Evolutionary conservation across 768 basidiomycete genomes (phyloP), one percentile per base, ranked within the genome.

Genomic region (Tylopilus felleus): DNA sequence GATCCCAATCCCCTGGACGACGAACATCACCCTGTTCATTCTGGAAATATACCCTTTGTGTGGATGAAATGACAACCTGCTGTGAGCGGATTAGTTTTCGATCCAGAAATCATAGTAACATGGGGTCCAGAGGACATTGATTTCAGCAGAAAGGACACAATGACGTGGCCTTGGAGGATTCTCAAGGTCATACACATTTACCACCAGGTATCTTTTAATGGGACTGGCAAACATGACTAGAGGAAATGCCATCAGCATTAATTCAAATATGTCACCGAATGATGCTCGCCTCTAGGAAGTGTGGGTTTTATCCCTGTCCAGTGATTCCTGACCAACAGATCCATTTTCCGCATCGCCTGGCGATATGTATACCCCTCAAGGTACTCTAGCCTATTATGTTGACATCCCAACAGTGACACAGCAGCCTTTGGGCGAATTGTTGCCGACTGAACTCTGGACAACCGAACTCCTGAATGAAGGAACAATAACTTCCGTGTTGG

Each of bases 11-110:
- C 4, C 9, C 17, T 1, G 1, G 19, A 4, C 14, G 23, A 23
- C 1, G 43, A 42, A 4, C n/a, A 2, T 7, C 14, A 36, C 31
- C 13, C 29, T 35, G 16, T 38, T 49, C 47, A 55, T 27, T 47
- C 59, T 9, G 57, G 57, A 9, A 42, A 55, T 1, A 35, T 52
- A 7, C 4, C 59, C 5, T 29, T 60, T 23, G 9, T 41, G 9
- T 60, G 59, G 59, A 60, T 60, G 50, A 22, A 10, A 14, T 43
- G 22, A 5, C 52, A 60, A 23, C 57, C 59, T 16, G 19, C 19
- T 2, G 47, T n/a, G 5, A 23, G 23, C 2, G 59, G 59, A 21
- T 16, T 60, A 5, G 28, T 47, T 33, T 50, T 57, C 33, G 8
- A 47, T 1, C 8, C 47, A n/a, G n/a, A n/a, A n/a, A n/a, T n/a